Percentiles rank a stretch among this genome's conserved stretches.
Evolutionary conservation across 164 flowering plant species (phyloP).

Genomic region (Sextonia rubra): DNA sequence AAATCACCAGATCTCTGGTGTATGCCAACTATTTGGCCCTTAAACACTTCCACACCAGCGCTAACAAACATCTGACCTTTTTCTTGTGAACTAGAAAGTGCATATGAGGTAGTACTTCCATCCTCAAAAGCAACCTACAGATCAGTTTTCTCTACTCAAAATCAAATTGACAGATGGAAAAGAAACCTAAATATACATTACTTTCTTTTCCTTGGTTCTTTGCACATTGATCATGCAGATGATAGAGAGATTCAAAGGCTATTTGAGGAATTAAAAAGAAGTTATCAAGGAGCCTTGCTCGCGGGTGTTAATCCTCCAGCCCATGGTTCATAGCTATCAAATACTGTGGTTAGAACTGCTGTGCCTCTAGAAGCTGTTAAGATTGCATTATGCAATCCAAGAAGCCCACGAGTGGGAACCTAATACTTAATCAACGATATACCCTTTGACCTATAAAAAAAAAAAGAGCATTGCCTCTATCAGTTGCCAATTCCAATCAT

Average conservation of each 20-base stretch:
- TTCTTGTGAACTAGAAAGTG: conserved; percentile 80
- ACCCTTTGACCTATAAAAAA: conserved; percentile 67
- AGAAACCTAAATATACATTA: neutral
- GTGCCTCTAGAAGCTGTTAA: conserved; percentile 97
- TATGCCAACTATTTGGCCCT: conserved; percentile 93
- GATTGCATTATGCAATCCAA: conserved; percentile 87
- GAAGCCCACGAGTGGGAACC: conserved; percentile 98
- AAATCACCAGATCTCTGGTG: conserved; percentile 94
- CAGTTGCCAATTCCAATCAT: too few species aligned
- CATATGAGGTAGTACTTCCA: conserved; percentile 82
- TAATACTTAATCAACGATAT: conserved; percentile 68
- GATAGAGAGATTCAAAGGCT: neutral
- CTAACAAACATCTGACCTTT: conserved; percentile 85
- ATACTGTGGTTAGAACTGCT: conserved; percentile 88
- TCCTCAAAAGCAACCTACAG: conserved; percentile 88
- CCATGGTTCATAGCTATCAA: conserved; percentile 93
- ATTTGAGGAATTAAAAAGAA: conserved; percentile 1
- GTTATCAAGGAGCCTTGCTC: conserved; percentile 93
- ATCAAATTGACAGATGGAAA: neutral
- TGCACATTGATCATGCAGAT: neutral
- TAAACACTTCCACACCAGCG: conserved; percentile 85
- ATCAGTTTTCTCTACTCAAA: conserved; percentile 1
- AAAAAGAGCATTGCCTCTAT: neutral
- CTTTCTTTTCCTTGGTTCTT: neutral
- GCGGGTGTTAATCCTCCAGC: conserved; percentile 86